Evolutionary conservation across 2,329 filamentous ascomycete species (phyloP), one percentile per base, ranked within the genome.

Genomic region (Alternaria arbusti): DNA sequence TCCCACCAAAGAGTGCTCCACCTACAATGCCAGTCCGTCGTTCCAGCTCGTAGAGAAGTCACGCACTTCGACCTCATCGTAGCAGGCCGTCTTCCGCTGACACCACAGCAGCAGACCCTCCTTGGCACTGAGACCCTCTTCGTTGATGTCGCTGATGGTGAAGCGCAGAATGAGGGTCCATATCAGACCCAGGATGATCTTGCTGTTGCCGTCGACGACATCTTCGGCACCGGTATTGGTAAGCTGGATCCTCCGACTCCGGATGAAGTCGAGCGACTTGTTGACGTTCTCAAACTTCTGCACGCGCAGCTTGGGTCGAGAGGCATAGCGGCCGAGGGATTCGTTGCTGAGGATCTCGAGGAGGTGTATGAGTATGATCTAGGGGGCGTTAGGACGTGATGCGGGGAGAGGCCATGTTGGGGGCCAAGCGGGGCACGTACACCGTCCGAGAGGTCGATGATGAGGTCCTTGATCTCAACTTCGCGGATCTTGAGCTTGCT

Each of bases 211-310:
- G 80, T 99, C 95, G 28, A 99, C 96, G 23, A 99, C 93, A 86
- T 99, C 96, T 81, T 98, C 96, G 8, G 96, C 96, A 57, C 96
- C 96, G 75, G 98, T 98, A 73, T 99, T 99, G 70, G 94, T 97
- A 90, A 99, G 93, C 80, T 97, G 95, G 68, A 99, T 98, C 20
- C 93, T 91, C 72, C 94, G 86, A 61, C 89, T 90, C 78, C 92
- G 96, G 83, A 99, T 94, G 75, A 96, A 99, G 81, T 97, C 90
- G 66, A 99, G 89, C 54, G 93, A 93, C 72, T 94, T 90, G 84
- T 98, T 98, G 80, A 96, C 95, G 87, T 99, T 99, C 81, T 99
- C 96, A 81, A 98, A 99, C 72, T 90, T 90, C 83, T 99, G 96
- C 56, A 99, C 96, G 61, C 96, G 93, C 71, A 99, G 86, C 83